phyloP scores from a whole-genome alignment of 306 rosid genomes.

The Sesbania bispinosa region DNA sequence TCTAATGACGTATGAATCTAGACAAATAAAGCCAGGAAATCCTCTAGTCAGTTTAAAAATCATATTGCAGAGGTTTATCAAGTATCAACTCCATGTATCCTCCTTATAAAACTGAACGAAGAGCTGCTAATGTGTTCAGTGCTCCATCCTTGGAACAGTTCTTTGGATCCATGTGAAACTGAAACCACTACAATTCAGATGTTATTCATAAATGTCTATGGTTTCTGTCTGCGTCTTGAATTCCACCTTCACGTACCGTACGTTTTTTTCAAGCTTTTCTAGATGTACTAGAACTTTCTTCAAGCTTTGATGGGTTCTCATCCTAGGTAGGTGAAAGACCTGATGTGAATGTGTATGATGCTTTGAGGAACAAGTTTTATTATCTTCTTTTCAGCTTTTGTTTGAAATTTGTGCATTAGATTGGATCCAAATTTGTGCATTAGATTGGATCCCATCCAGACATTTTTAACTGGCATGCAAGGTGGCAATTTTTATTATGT shows the following conservation, averaged over 20 bases:
- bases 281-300: conserved; percentile 25
- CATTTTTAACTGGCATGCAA: conserved; percentile 26
- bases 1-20: too few relatives aligned
- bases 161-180: conserved; percentile 68
- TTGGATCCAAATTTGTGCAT: too few relatives aligned
- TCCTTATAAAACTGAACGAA: conserved; percentile 53
- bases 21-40: too few relatives aligned
- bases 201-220: conserved; percentile 36
- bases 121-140: conserved; percentile 65
- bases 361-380: neutral
- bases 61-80: conserved; percentile 87
- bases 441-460: conserved; percentile 26
- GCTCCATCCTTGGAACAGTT: conserved; percentile 77
- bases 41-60: too few relatives aligned
- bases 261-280: conserved; percentile 26
- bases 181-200: conserved; percentile 28
- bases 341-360: conserved; percentile 31
- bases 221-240: conserved; percentile 29
- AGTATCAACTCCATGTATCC: conserved; percentile 76
- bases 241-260: conserved; percentile 21
- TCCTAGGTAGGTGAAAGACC: conserved; percentile 33
- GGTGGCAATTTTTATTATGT: conserved; percentile 19
- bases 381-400: neutral
- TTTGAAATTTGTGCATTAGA: conserved; percentile 42
- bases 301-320: conserved; percentile 24